Percentiles rank a stretch among this genome's conserved stretches.
Conservation (phyloP, 805 yeast genomes). For the Teunomyces aglyptinius region DNA sequence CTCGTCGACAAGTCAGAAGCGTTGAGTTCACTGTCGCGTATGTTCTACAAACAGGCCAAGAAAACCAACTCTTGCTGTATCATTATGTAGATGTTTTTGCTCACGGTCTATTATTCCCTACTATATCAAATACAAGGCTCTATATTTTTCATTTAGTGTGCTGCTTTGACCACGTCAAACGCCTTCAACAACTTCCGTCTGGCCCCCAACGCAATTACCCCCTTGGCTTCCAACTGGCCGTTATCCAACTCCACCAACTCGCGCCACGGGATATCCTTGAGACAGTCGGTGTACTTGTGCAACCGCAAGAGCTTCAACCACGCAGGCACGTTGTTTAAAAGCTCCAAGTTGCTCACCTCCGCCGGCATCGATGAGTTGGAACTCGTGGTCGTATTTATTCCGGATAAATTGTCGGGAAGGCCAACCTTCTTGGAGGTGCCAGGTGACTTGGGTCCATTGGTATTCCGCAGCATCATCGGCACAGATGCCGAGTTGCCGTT, state of each 20-base stretch:
- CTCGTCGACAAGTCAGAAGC: constrained; percentile 96
- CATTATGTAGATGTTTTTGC: constrained; percentile 14
- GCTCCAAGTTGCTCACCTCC: constrained; percentile 41
- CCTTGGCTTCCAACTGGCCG: constrained; percentile 65
- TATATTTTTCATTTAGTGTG: constrained; percentile 4
- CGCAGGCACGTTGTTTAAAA: constrained; percentile 76
- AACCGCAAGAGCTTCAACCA: constrained; percentile 89
- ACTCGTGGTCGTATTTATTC: constrained; percentile 10
- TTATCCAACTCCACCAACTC: constrained; percentile 73
- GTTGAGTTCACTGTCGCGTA: constrained; percentile 78
- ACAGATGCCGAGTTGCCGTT: constrained; percentile 36
- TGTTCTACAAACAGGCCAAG: constrained; percentile 97
- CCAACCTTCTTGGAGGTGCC: not conserved
- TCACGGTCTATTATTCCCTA: constrained; percentile 2
- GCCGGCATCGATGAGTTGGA: constrained; percentile 37
- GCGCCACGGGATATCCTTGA: constrained; percentile 74
- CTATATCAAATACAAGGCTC: constrained; percentile 10
- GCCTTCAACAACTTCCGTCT: constrained; percentile 90
- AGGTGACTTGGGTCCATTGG: not conserved
- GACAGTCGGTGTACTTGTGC: constrained; percentile 89
- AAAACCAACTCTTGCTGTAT: constrained; percentile 47
- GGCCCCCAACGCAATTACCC: constrained; percentile 95
- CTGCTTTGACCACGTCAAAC: constrained; percentile 67
- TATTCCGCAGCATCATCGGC: constrained; percentile 23
- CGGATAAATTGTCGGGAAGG: constrained; percentile 11